phyloP scores from a whole-genome alignment of 2,329 filamentous ascomycete genomes.

The Fusarium sp. region DNA sequence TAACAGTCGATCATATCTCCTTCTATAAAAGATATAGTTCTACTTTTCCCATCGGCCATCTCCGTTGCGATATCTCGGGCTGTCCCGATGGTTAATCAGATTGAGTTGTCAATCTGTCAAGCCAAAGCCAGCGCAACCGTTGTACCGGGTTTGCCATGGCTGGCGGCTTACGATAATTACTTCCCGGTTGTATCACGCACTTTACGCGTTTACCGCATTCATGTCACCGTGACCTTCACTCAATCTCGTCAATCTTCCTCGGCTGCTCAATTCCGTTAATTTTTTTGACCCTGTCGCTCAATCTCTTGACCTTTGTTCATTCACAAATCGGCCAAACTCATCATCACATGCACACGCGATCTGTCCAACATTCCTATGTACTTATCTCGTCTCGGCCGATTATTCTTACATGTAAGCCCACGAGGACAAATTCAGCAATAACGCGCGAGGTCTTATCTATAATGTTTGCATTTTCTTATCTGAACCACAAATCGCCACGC shows the following conservation, averaged over 20 bases:
- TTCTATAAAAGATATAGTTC: conserved; percentile 24
- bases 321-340: neutral
- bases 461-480: neutral
- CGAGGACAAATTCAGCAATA: neutral
- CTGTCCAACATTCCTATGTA: neutral
- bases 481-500: neutral
- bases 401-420: neutral
- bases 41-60: conserved; percentile 17
- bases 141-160: neutral
- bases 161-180: neutral
- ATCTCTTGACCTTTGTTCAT: neutral
- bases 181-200: neutral
- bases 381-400: neutral
- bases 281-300: neutral
- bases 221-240: neutral
- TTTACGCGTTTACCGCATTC: no score
- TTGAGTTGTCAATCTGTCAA: neutral
- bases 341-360: neutral
- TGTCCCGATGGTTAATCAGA: conserved; percentile 16
- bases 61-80: conserved; percentile 27
- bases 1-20: conserved; percentile 12
- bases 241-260: neutral
- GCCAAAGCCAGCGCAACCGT: neutral
- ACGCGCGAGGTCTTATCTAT: neutral
- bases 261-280: neutral